These are phyloP conservation scores for Physcomitrellopsis africana DNA, from an alignment of 225 moss, liverwort and hornwort species.

Conservation along the genomic window DNA sequence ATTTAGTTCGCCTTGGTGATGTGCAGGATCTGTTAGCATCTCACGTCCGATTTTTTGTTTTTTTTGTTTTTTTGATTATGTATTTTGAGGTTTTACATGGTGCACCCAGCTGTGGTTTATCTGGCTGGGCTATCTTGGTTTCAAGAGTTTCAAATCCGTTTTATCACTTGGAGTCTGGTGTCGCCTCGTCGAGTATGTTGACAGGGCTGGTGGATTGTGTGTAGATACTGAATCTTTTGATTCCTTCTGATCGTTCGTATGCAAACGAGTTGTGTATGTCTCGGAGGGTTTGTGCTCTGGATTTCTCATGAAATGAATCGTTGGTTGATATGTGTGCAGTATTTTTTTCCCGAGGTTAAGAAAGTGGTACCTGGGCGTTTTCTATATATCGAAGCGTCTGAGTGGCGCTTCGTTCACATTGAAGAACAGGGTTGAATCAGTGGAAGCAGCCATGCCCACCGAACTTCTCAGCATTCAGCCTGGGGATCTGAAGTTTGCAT, in stretches of 20 bases:
- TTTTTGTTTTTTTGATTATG: too few species aligned
- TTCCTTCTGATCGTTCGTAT: neutral
- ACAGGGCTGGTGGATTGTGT: too few species aligned
- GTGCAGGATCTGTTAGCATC: too few species aligned
- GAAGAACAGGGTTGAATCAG: conserved; percentile 30
- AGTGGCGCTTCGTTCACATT: conserved; percentile 12
- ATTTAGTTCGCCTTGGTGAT: too few species aligned
- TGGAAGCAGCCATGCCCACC: conserved; percentile 85
- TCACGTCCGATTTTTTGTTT: too few species aligned
- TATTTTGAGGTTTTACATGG: too few species aligned
- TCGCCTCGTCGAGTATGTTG: too few species aligned
- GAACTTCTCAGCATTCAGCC: conserved; percentile 97
- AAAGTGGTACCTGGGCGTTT: neutral
- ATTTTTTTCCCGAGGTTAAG: too few species aligned
- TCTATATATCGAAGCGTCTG: neutral
- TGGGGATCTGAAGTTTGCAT: conserved; percentile 97
- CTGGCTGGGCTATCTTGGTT: too few species aligned
- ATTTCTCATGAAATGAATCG: neutral
- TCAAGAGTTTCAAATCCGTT: too few species aligned
- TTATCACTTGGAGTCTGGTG: too few species aligned
- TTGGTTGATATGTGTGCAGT: neutral
- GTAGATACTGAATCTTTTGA: neutral
- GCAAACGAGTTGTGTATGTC: neutral
- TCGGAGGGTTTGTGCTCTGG: neutral
- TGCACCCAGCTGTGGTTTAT: too few species aligned